phyloP scores from a whole-genome alignment of 2,329 filamentous ascomycete genomes.

The Verticillium klebahnii region DNA sequence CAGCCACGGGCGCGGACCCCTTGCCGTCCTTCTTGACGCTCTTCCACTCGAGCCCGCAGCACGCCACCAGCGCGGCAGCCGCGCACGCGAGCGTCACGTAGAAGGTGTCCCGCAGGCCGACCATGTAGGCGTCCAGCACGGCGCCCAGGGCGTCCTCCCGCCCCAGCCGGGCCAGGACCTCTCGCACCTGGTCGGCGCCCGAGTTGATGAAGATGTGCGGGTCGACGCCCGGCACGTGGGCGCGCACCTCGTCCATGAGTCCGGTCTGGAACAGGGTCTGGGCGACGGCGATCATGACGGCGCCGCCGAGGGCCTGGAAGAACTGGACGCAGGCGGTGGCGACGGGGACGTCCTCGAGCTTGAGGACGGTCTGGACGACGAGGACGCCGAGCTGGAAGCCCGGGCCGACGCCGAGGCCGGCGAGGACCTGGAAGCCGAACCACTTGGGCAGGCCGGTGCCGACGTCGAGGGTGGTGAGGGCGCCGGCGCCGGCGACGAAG shows the following conservation, averaged over 20 bases:
- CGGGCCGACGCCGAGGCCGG: slow-evolving; percentile 47
- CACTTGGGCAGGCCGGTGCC: slow-evolving; percentile 42
- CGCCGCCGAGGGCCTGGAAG: slow-evolving; percentile 61
- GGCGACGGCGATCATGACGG: slow-evolving; percentile 59
- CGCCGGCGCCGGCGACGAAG: slow-evolving; percentile 42
- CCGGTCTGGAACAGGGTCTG: slow-evolving; percentile 66
- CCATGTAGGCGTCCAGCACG: slow-evolving; percentile 45
- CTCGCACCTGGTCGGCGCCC: slow-evolving; percentile 45
- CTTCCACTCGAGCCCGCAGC: slow-evolving; percentile 44
- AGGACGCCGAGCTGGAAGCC: slow-evolving; percentile 44
- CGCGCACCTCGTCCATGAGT: slow-evolving; percentile 46
- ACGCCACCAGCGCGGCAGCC: slow-evolving; percentile 37
- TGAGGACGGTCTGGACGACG: slow-evolving; percentile 47
- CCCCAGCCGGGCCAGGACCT: slow-evolving; percentile 35
- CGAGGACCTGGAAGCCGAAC: slow-evolving; percentile 55
- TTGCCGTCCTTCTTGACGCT: slow-evolving; percentile 43
- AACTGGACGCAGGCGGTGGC: slow-evolving; percentile 52
- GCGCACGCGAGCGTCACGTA: slow-evolving; percentile 48
- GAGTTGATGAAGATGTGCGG: slow-evolving; percentile 44
- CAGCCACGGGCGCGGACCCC: slow-evolving; percentile 18
- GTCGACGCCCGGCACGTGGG: slow-evolving; percentile 39
- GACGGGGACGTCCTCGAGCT: slow-evolving; percentile 42
- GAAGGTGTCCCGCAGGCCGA: slow-evolving; percentile 44
- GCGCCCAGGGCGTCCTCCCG: slow-evolving; percentile 34
- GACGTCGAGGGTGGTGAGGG: slow-evolving; percentile 49